Evolutionary conservation across 495 filamentous ascomycete genomes (phyloP), one percentile per base, ranked within the genome.

Genomic region (Aspergillus coremiiformis): DNA sequence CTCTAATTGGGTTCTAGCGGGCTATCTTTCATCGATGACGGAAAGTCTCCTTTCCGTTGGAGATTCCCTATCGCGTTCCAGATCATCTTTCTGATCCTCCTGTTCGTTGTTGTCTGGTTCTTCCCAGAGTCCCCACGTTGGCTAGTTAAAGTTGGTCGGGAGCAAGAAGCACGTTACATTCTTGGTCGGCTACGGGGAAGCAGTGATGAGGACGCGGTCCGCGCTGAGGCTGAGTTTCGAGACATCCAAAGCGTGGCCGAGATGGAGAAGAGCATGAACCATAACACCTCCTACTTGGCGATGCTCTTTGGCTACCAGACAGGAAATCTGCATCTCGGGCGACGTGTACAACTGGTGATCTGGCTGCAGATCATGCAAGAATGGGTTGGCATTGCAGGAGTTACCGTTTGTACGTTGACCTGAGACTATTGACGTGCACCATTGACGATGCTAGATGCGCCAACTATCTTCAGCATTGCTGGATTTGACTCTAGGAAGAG

Each of bases 321-420:
- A 0, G 82, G 82, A 0, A 79, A 84, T 33, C 62, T 87, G 20
- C 83, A 87, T 53, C 81, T 80, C 10, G 84, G 76, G 3, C 73
- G 84, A 3, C 74, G 84, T 7, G 82, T 86, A 21, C 83, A 86
- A 58, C 71, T 87, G 10, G 82, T 85, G 15, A 75, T 87, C 39
- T 87, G 83, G 83, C 65, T 87, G 9, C 81, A 87, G 66, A 85
- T 88, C 39, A 78, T 87, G 66, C 83, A 85, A 56, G 83, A 86
- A 60, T 87, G 83, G 83, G 76, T 84, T 55, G 84, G 85, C 19
- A 86, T 87, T 61, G 83, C 83, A 0, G 83, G 83, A 44, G 78
- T 87, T 17, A 87, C 85, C 1, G 78, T 87, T 32, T 87, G 77
- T 65, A 73, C 53, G 39, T 66, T 53, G 14, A 35, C 37, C 15